Conservation (phyloP, 371 early-diverging fungal species). For the Gilbertella persicaria region DNA sequence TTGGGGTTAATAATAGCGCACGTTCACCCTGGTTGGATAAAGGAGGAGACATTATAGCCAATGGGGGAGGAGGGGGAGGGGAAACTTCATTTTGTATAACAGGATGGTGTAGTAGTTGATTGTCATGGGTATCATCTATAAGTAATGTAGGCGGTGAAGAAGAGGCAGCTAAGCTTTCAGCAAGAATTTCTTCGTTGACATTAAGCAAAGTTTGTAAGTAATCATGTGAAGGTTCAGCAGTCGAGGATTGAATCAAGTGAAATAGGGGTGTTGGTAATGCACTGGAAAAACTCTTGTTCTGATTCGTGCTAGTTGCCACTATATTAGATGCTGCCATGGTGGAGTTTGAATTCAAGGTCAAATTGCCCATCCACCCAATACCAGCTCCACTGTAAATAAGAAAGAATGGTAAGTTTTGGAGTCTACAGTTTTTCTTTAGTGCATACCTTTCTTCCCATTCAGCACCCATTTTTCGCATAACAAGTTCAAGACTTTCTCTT, state of each 20-base stretch:
- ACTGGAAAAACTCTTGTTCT: neutral
- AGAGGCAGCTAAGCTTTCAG: constrained; percentile 20
- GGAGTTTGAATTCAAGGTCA: neutral
- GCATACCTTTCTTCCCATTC: constrained; percentile 56
- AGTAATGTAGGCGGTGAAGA: neutral
- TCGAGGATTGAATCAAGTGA: constrained; percentile 4
- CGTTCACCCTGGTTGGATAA: neutral
- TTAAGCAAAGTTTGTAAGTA: constrained; percentile 23
- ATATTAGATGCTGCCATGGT: neutral
- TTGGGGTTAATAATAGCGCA: too few species aligned
- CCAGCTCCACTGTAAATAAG: constrained; percentile 42
- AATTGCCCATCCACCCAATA: constrained; percentile 42
- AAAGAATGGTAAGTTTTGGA: neutral
- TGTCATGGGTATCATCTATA: constrained; percentile 2
- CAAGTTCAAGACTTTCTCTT: constrained; percentile 37
- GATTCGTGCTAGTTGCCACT: neutral
- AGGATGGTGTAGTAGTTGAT: neutral
- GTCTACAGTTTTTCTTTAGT: neutral
- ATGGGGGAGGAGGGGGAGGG: too few species aligned
- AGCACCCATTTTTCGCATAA: constrained; percentile 47
- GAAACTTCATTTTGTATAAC: too few species aligned
- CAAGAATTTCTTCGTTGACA: constrained; percentile 22
- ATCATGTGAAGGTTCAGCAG: constrained; percentile 17
- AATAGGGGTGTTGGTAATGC: neutral
- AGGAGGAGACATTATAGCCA: neutral